Conservation (phyloP, 2,329 filamentous ascomycete genomes). For the Trichoderma oligosporum region DNA sequence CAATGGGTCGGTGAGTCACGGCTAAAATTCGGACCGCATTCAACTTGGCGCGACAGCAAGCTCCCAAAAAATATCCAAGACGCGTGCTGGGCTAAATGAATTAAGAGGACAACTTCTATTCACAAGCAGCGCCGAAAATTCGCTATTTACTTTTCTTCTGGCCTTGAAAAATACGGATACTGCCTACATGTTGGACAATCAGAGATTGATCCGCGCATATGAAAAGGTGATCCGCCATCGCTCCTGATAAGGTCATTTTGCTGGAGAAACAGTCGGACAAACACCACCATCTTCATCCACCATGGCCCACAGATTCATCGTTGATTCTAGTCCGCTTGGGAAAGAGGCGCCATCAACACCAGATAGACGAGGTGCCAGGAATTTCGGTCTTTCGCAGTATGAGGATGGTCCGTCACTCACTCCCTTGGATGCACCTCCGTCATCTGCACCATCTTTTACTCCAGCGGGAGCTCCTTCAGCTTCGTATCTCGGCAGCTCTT, state of each 20-base stretch:
- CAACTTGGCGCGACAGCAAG: slow-evolving; percentile 16
- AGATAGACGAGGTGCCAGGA: slow-evolving; percentile 37
- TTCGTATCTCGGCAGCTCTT: slow-evolving; percentile 53
- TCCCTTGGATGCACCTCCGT: slow-evolving; percentile 49
- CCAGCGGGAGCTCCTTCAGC: slow-evolving; percentile 54
- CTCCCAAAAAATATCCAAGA: slow-evolving; percentile 23
- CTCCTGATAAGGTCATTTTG: neutral
- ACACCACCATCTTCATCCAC: slow-evolving; percentile 21
- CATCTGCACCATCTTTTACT: slow-evolving; percentile 53
- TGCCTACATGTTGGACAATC: neutral
- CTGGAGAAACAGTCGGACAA: slow-evolving; percentile 5
- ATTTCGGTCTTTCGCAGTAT: slow-evolving; percentile 37
- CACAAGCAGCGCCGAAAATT: neutral
- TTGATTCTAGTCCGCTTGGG: slow-evolving; percentile 42
- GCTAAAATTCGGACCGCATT: slow-evolving; percentile 21
- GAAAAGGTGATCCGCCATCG: neutral
- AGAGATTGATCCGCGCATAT: neutral
- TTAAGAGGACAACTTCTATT: slow-evolving; percentile 5
- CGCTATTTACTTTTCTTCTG: neutral
- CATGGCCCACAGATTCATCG: slow-evolving; percentile 42
- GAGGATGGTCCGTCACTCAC: slow-evolving; percentile 50
- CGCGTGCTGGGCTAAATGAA: slow-evolving; percentile 21
- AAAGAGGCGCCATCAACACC: slow-evolving; percentile 50
- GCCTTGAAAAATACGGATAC: neutral
- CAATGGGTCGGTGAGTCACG: slow-evolving; percentile 7